Base-by-base conservation (phyloP, 345 rosid genomes). In the Rhodamnia rubescens region DNA sequence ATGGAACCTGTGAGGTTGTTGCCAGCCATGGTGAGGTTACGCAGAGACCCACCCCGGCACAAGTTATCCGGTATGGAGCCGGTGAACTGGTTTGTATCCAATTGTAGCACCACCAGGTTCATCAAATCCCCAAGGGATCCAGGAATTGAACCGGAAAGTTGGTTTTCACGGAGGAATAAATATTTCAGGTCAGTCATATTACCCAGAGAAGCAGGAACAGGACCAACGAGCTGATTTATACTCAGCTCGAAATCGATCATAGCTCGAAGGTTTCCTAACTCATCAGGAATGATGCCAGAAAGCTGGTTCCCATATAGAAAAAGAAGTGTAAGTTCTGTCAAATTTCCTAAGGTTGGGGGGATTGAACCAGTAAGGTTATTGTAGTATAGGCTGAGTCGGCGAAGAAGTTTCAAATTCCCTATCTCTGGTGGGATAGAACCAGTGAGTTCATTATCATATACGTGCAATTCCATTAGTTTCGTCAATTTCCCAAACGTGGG, bases 131-230 rank as follows among this genome's bases (percentile, higher is more conserved):
- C 89, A 6, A 91, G 85, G 80, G 82, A 87, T 56, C 56, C 24
- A 16, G 91, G 90, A 42, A 91, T 84, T 21, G 86, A 61, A n/a
- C 92, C 88, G 0, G 90, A 82, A 15, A 91, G 83, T 36, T 85
- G 86, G 82, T 91, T 90, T 9, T 87, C 86, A 24, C 88, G 86
- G 26, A 90, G 87, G 61, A 8, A 86, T 12, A 92, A 29, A 40
- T 87, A 26, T 82, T 87, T 50, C 20, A 91, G 84, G 56, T 84
- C 22, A 56, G 85, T 78, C 44, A 91, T 86, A 84, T 87, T 90
- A 11, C 90, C 89, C 26, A 91, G 54, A 57, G 89, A 89, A 51
- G 87, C 18, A 7, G 93, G 93, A 40, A 86, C n/a, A 3, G 29
- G 59, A 1, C 88, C 82, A 0, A 11, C 3, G 6, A 86, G 84